Percentiles rank a stretch among this genome's conserved stretches.
Evolutionary conservation across 441 rosid genomes (phyloP).

Genomic region (Erodium chrysanthum): DNA sequence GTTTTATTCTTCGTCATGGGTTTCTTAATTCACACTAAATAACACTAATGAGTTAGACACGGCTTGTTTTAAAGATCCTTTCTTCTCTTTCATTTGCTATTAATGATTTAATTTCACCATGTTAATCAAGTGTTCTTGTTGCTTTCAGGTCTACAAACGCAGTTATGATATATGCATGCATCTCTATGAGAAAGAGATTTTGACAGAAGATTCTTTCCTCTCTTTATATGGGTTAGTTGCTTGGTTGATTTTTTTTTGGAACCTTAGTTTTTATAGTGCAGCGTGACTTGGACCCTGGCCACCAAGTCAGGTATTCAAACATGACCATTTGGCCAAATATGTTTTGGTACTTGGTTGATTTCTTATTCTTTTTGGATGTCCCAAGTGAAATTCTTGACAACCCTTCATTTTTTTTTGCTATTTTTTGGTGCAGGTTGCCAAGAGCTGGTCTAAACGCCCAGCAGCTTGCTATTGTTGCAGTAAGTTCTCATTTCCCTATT

Average conservation of each 20-base stretch:
- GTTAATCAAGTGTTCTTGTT: constrained; percentile 13
- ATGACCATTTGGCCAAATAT: too few relatives aligned
- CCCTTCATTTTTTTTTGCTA: constrained; percentile 12
- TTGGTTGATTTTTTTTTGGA: neutral
- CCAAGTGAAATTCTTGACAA: neutral
- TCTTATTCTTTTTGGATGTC: too few relatives aligned
- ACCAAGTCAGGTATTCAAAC: too few relatives aligned
- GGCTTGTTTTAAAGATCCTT: neutral
- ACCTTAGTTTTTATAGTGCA: too few relatives aligned
- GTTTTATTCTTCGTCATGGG: neutral
- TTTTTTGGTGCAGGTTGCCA: constrained; percentile 43
- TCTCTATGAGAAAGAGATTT: constrained; percentile 80
- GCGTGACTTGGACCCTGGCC: too few relatives aligned
- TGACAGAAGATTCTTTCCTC: constrained; percentile 63
- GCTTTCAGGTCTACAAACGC: constrained; percentile 68
- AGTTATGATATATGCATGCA: constrained; percentile 71
- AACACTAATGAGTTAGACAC: neutral
- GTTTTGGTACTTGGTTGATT: too few relatives aligned
- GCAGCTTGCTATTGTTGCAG: constrained; percentile 77
- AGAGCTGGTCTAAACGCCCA: constrained; percentile 56
- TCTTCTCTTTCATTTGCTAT: constrained; percentile 7
- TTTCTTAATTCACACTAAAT: neutral
- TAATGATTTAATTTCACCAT: neutral
- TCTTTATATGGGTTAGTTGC: constrained; percentile 62
- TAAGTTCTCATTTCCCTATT: constrained; percentile 25